Percentiles rank a stretch among this genome's conserved stretches.
Conservation (phyloP, 1,139 yeast species). For the Hyphopichia fennica region DNA sequence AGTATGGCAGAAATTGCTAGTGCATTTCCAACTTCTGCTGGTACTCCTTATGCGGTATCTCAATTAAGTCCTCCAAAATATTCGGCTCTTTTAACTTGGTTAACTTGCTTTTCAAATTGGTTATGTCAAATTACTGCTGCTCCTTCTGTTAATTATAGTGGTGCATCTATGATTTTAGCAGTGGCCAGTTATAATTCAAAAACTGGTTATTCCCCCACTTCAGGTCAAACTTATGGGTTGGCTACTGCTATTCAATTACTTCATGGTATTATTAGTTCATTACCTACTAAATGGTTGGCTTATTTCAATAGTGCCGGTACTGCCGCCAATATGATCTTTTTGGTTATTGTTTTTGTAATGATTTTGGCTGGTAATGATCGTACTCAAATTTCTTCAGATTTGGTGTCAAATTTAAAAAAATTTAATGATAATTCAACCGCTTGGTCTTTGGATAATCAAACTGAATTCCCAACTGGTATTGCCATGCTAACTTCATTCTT, state of each 20-base stretch:
- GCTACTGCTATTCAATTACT: conserved; percentile 51
- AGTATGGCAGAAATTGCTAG: conserved; percentile 49
- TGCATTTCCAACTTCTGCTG: conserved; percentile 51
- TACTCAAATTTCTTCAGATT: conserved; percentile 16
- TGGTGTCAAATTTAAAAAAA: conserved; percentile 31
- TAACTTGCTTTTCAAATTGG: conserved; percentile 35
- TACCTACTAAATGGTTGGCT: conserved; percentile 59
- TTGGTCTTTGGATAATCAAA: conserved; percentile 60
- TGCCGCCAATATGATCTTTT: conserved; percentile 47
- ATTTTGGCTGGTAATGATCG: conserved; percentile 57
- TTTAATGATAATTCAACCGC: conserved; percentile 53
- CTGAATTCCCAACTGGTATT: conserved; percentile 69
- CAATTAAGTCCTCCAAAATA: conserved; percentile 56
- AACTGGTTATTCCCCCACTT: conserved; percentile 38
- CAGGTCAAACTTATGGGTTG: conserved; percentile 52
- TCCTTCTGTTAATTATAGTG: conserved; percentile 64
- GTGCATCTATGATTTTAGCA: conserved; percentile 63
- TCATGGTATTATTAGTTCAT: conserved; percentile 51
- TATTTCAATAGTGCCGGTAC: conserved; percentile 57
- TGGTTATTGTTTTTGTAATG: conserved; percentile 56
- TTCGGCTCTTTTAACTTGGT: conserved; percentile 44
- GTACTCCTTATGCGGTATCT: conserved; percentile 50
- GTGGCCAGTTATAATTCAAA: conserved; percentile 38
- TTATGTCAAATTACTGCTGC: conserved; percentile 56
- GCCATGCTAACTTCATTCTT: conserved; percentile 60